Percentiles rank a stretch among this genome's conserved stretches.
Evolutionary conservation across 257 asterid species (phyloP).

Genomic region (Schizonepeta tenuifolia): DNA sequence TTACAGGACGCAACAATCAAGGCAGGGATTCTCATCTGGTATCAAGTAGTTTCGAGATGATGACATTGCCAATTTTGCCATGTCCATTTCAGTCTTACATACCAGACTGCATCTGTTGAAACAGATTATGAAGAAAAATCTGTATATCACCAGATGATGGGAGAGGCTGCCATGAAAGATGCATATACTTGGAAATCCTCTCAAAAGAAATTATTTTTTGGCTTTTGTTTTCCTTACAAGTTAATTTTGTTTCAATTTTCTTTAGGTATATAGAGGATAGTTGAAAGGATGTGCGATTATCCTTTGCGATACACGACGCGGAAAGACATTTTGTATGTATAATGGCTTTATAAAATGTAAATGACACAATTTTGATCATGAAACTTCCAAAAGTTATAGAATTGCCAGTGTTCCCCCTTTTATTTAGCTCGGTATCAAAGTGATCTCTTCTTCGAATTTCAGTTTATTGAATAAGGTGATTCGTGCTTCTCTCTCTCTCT

Average conservation of each 20-base stretch:
- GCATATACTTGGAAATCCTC: constrained; percentile 41
- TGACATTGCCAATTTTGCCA: constrained; percentile 39
- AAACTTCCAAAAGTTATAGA: constrained; percentile 26
- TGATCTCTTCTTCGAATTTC: constrained; percentile 1
- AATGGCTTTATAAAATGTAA: constrained; percentile 61
- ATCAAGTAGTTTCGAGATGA: constrained; percentile 51
- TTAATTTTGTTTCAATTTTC: constrained; percentile 42
- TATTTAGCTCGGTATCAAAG: not conserved
- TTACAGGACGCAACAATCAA: constrained; percentile 62
- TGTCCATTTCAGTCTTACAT: constrained; percentile 27
- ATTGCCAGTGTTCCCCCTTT: constrained; percentile 4
- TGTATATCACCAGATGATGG: constrained; percentile 35
- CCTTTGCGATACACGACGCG: constrained; percentile 42
- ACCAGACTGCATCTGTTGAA: constrained; percentile 32
- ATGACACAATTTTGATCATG: constrained; percentile 53
- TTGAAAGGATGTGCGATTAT: constrained; percentile 47
- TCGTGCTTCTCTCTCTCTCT: not conserved
- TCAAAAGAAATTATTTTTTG: constrained; percentile 37
- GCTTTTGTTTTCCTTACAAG: constrained; percentile 34
- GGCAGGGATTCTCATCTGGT: constrained; percentile 73
- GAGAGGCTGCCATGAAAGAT: constrained; percentile 43
- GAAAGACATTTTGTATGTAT: constrained; percentile 61
- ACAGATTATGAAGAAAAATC: constrained; percentile 38
- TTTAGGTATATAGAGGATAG: constrained; percentile 72
- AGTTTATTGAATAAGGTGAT: not conserved